Conservation (phyloP, 1,284 basidiomycete species). For the Pseudozyma pruni region DNA sequence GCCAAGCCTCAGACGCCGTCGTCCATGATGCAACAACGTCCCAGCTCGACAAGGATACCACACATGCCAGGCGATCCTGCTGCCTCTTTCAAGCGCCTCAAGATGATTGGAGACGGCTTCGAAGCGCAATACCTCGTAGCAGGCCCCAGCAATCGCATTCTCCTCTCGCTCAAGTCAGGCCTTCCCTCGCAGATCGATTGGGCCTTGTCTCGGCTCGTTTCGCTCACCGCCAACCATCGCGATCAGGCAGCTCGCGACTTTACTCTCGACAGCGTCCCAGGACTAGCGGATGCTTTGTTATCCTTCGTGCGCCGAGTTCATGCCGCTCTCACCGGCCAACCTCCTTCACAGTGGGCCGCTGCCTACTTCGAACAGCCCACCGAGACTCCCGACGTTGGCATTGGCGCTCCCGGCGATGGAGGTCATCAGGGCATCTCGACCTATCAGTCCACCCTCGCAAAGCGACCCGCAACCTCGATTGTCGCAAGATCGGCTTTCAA, state of each 20-base stretch:
- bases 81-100: conserved; percentile 29
- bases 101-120: conserved; percentile 34
- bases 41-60: conserved; percentile 6
- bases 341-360: conserved; percentile 46
- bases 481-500: conserved; percentile 5
- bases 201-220: conserved; percentile 57
- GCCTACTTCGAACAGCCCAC: conserved; percentile 49
- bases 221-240: conserved; percentile 33
- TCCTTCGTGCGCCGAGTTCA: conserved; percentile 48
- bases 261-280: conserved; percentile 51
- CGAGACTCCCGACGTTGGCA: conserved; percentile 45
- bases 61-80: conserved; percentile 8
- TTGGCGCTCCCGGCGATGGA: conserved; percentile 50
- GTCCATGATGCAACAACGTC: conserved; percentile 23
- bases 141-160: conserved; percentile 60
- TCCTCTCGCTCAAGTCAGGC: conserved; percentile 62
- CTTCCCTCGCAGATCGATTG: conserved; percentile 63
- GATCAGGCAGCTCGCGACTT: conserved; percentile 32
- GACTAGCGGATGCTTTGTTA: conserved; percentile 57
- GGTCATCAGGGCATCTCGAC: conserved; percentile 29
- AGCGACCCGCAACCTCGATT: background rate
- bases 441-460: background rate
- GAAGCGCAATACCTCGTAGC: conserved; percentile 50
- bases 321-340: conserved; percentile 47
- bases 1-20: conserved; percentile 13